Base-by-base conservation (phyloP, 2,329 filamentous ascomycete species). In the Corynespora cassiicola region DNA sequence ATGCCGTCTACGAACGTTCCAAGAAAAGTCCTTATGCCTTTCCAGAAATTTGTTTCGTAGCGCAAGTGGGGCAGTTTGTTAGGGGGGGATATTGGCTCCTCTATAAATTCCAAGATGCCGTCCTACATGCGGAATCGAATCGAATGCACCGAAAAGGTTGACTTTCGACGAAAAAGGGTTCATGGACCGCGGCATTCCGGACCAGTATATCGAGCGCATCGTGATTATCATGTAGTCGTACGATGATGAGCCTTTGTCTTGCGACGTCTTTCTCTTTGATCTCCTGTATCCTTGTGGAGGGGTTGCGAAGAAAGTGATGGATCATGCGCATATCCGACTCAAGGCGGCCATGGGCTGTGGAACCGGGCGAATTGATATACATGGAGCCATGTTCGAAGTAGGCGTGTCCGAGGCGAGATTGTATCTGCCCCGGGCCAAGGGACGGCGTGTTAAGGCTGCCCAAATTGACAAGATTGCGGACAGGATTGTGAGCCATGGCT, bases 361-460 rank as follows among this genome's bases (percentile, higher is more conserved):
- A 42, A 19, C 3, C 11, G 18, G 10, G 17, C 16, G 42, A 39
- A 9, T 39, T 21, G 16, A 59, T 35, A 36, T 44, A 53, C 4
- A 58, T 21, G 10, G 54, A 60, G 11, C 54, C 53, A 41, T 60
- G 48, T 15, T 56, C 51, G 19, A 60, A 54, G 16, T 54, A 60
- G 4, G 45, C 56, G 46, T 50, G 54, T 10, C 49, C 42, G 21
- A 2, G 12, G 38, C 39, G n/a, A 19, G 8, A 9, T 36, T 42
- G 9, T 11, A 7, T 15, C 23, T n/a, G n/a, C n/a, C n/a, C n/a
- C n/a, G n/a, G n/a, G n/a, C n/a, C n/a, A n/a, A n/a, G 17, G 14
- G 26, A 21, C 23, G 7, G 24, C 9, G 23, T 28, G 21, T 52
- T 48, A 4, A 55, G 40, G 14, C n/a, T 24, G 17, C 47, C 46